A percentile compares a stretch with the other conserved stretches of the same genome.
Conservation (phyloP, 2,329 filamentous ascomycete genomes). For the Rosellinia necatrix region DNA sequence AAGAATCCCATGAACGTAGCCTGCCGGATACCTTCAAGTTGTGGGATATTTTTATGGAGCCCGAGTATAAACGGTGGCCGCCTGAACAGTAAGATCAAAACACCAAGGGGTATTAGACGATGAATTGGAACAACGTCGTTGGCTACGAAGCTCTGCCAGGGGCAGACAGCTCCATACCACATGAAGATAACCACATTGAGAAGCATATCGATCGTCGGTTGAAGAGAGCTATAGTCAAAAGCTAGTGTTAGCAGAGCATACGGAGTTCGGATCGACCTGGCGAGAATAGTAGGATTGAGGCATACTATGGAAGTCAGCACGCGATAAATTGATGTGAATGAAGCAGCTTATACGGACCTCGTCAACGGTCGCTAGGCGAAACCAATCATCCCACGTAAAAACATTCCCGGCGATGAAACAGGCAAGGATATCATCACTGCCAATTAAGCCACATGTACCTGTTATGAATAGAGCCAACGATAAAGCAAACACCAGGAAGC, state of each 20-base stretch:
- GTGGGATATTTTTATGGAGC: constrained; percentile 75
- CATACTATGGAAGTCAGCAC: constrained; percentile 33
- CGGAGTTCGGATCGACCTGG: neutral
- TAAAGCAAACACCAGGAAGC: constrained; percentile 85
- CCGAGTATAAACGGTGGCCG: constrained; percentile 77
- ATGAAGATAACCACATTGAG: constrained; percentile 88
- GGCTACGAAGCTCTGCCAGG: constrained; percentile 71
- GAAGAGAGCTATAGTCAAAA: constrained; percentile 61
- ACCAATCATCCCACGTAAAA: constrained; percentile 95
- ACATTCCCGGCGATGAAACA: constrained; percentile 91
- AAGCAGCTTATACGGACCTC: constrained; percentile 52
- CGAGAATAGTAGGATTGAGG: neutral
- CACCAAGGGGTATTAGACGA: constrained; percentile 72
- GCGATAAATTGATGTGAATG: neutral
- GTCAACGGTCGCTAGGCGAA: constrained; percentile 83
- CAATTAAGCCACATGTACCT: constrained; percentile 84
- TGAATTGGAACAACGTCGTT: constrained; percentile 75
- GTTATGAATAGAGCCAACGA: constrained; percentile 84
- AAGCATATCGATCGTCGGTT: constrained; percentile 93
- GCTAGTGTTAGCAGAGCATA: constrained; percentile 22
- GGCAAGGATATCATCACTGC: constrained; percentile 86
- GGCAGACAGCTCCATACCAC: constrained; percentile 86
- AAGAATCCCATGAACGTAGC: constrained; percentile 91
- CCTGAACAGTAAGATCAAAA: constrained; percentile 77
- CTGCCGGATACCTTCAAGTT: constrained; percentile 75